Conservation (phyloP, 495 filamentous ascomycete species). For the Aspergillus avenaceus region DNA sequence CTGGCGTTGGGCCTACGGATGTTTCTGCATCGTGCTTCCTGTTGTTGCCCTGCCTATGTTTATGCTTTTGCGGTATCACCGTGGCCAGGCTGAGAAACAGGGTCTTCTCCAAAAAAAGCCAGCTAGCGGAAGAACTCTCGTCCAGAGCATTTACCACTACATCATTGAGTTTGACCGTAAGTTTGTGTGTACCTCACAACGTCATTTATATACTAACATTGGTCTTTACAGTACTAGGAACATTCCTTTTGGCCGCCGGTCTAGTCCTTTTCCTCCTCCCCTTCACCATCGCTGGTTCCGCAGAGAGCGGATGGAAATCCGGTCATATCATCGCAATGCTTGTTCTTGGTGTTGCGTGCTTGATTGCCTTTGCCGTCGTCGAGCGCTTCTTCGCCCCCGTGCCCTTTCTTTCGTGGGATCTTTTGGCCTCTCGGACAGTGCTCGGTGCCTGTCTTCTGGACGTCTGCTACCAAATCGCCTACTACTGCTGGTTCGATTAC, state of each 20-base stretch:
- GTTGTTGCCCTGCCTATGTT: slow-evolving; percentile 47
- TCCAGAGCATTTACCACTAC: slow-evolving; percentile 46
- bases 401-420: slow-evolving; percentile 55
- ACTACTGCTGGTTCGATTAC: slow-evolving; percentile 52
- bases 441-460: slow-evolving; percentile 57
- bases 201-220: neutral
- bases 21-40: slow-evolving; percentile 56
- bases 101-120: slow-evolving; percentile 31
- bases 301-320: slow-evolving; percentile 43
- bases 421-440: slow-evolving; percentile 60
- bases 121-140: slow-evolving; percentile 31
- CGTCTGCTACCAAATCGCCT: slow-evolving; percentile 53
- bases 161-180: slow-evolving; percentile 55
- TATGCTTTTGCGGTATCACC: slow-evolving; percentile 45
- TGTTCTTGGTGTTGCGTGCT: slow-evolving; percentile 48
- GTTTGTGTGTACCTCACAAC: slow-evolving; percentile 2
- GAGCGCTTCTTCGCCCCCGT: slow-evolving; percentile 52
- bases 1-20: slow-evolving; percentile 60
- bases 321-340: slow-evolving; percentile 51
- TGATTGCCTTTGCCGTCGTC: slow-evolving; percentile 52
- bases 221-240: slow-evolving; percentile 40
- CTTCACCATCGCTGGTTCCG: slow-evolving; percentile 49
- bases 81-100: slow-evolving; percentile 49
- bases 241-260: slow-evolving; percentile 54
- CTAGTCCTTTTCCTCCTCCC: slow-evolving; percentile 59